Percentiles rank a stretch among this genome's conserved stretches.
Evolutionary conservation across 2,329 filamentous ascomycete genomes (phyloP).

Genomic region (Fusarium mangiferae): DNA sequence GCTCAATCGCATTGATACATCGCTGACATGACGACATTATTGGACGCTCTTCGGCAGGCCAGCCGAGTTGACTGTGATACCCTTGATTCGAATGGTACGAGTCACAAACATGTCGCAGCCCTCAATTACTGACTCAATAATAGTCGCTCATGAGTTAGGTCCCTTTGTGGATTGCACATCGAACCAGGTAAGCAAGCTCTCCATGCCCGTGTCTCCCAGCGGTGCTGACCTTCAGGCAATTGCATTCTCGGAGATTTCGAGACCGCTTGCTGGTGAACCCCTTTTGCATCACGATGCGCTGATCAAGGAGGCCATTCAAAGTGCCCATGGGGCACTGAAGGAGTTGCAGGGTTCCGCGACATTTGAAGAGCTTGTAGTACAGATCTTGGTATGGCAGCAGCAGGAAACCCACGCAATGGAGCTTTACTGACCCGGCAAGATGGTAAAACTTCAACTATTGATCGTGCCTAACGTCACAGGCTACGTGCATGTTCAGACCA

Average conservation of each 20-base stretch:
- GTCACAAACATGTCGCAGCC: neutral
- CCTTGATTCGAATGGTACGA: conserved; percentile 48
- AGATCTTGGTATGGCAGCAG: conserved; percentile 58
- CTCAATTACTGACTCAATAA: conserved; percentile 12
- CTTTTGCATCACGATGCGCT: conserved; percentile 44
- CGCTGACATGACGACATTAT: conserved; percentile 40
- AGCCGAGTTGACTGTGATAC: conserved; percentile 51
- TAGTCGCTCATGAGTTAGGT: conserved; percentile 47
- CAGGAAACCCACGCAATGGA: fast-evolving
- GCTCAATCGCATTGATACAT: neutral
- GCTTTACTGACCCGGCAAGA: conserved; percentile 50
- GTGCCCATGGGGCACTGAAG: conserved; percentile 34
- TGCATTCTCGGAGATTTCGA: conserved; percentile 47
- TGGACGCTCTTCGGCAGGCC: conserved; percentile 43
- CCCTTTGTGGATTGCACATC: conserved; percentile 52
- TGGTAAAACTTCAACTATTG: conserved; percentile 64
- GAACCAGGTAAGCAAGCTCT: conserved; percentile 43
- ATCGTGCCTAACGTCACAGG: conserved; percentile 62
- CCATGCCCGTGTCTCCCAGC: neutral
- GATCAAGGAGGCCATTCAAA: conserved; percentile 42
- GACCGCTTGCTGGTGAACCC: conserved; percentile 26
- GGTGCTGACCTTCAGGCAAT: conserved; percentile 44
- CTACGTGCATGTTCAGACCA: conserved; percentile 68
- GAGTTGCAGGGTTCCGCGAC: conserved; percentile 36
- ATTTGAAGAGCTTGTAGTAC: conserved; percentile 62